A percentile compares a stretch with the other conserved stretches of the same genome.
These are phyloP conservation scores for Cryoendolithus antarcticus DNA, from an alignment of 2,329 filamentous ascomycete species.

Conservation along the genomic window DNA sequence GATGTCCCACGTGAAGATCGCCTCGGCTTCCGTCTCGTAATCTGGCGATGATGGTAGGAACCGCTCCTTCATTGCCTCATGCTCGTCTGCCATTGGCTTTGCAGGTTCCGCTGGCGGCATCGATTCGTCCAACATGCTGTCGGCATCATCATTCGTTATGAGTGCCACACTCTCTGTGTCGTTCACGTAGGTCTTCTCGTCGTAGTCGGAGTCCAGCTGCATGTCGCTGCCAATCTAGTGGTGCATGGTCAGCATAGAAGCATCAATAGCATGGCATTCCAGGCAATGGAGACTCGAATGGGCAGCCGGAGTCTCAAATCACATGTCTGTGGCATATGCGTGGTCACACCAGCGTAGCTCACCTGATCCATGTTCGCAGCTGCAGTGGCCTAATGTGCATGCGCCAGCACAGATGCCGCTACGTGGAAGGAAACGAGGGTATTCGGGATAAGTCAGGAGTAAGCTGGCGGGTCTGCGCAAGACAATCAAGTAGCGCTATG, in stretches of 20 bases:
- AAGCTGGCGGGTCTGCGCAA: too few relatives aligned
- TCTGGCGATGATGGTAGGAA: conserved; percentile 68
- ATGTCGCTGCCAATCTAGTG: conserved; percentile 48
- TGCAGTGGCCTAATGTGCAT: too few relatives aligned
- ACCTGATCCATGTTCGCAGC: conserved; percentile 9
- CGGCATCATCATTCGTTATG: conserved; percentile 45
- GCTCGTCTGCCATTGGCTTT: conserved; percentile 43
- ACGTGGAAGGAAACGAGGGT: too few relatives aligned
- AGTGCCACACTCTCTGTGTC: conserved; percentile 39
- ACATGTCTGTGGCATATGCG: conserved; percentile 3
- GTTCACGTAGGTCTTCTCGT: conserved; percentile 43
- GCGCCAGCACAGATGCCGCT: too few relatives aligned
- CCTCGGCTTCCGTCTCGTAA: conserved; percentile 66
- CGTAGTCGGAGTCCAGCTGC: conserved; percentile 50
- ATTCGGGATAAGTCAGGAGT: too few relatives aligned
- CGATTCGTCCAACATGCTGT: conserved; percentile 43
- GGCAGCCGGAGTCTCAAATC: conserved; percentile 6
- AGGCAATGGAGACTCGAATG: not conserved
- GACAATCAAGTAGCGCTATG: too few relatives aligned
- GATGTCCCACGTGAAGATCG: conserved; percentile 74
- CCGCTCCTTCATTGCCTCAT: conserved; percentile 73
- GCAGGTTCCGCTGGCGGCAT: conserved; percentile 30
- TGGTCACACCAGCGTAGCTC: conserved; percentile 1
- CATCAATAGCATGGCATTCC: not conserved
- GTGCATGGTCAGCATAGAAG: conserved; percentile 12